These are phyloP conservation scores for Teratosphaeria gauchensis DNA, from an alignment of 2,329 filamentous ascomycete species.

Conservation along the genomic window DNA sequence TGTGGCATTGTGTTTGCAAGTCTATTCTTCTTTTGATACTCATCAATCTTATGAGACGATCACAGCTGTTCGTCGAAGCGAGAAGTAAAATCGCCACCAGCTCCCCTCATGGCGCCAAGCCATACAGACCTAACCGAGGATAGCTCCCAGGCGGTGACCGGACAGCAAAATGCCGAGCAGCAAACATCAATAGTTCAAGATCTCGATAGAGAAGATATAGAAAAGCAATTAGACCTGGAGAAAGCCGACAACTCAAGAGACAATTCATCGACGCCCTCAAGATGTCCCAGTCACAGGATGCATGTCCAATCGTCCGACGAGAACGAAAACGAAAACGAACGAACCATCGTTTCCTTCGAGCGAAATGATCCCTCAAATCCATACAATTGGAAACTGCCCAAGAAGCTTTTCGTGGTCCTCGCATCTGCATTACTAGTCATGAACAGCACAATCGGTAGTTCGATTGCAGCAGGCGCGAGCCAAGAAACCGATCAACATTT, in stretches of 20 bases:
- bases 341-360: conserved; percentile 29
- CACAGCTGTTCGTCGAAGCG: background rate
- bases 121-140: background rate
- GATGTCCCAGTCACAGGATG: conserved; percentile 6
- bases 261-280: conserved; percentile 8
- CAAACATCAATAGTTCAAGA: background rate
- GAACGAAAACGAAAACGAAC: conserved; percentile 1
- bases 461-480: conserved; percentile 55
- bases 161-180: background rate
- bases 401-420: conserved; percentile 46
- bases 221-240: conserved; percentile 10
- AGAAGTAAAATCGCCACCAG: background rate
- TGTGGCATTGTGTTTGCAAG: background rate
- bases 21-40: background rate
- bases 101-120: background rate
- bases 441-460: conserved; percentile 58
- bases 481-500: conserved; percentile 50
- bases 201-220: conserved; percentile 7
- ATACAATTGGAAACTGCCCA: conserved; percentile 30
- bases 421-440: conserved; percentile 51
- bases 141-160: background rate
- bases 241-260: conserved; percentile 18
- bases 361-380: conserved; percentile 32
- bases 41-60: background rate
- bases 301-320: background rate